Base-by-base conservation (phyloP, 108 stramenopile genomes). In the Parmales sp. region DNA sequence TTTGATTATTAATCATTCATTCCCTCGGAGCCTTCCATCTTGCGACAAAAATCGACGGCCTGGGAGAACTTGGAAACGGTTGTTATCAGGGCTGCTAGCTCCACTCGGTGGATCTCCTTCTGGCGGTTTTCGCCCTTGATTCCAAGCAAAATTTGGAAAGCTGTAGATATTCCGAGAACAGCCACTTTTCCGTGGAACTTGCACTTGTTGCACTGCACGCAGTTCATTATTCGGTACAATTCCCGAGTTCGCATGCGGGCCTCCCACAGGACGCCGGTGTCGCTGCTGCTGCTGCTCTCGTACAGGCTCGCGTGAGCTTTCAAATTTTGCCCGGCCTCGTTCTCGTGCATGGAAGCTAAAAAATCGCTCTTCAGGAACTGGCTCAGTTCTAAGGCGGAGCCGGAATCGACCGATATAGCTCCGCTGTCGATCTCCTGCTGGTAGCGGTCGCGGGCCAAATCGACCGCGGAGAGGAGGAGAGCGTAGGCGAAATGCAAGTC, bases 171-270 rank as follows among this genome's bases (percentile, higher is more conserved):
- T n/a, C 93, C 93, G 77, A 94, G 71, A n/a, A 83, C 82, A 6
- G 83, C 76, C 28, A 95, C 81, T 68, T 92, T 92, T 23, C 91
- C 94, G 69, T 92, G 90, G 9, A 95, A 76, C 34, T 89, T 79
- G 72, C 98, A 98, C 69, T 93, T 94, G 74, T 96, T 95, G 80
- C 95, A 98, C 70, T 93, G 94, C 36, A 98, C 95, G 73, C 97
- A 98, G 74, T 96, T 95, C 86, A 96, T 93, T 28, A 95, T 87
- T 3, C 95, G 84, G 66, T 87, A 73, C n/a, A 98, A 80, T 37
- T 95, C 88, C 66, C 90, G 71, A 1, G 85, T 82, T 23, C 90
- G 78, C 90, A 90, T 86, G 29, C 91, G 65, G 18, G 87, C 90
- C 64, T 94, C 85, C 90, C 89, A 91, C 6, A 94, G 64, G 37